Evolutionary conservation across 345 rosid species (phyloP).

Genomic region (Limnanthes douglasii): DNA sequence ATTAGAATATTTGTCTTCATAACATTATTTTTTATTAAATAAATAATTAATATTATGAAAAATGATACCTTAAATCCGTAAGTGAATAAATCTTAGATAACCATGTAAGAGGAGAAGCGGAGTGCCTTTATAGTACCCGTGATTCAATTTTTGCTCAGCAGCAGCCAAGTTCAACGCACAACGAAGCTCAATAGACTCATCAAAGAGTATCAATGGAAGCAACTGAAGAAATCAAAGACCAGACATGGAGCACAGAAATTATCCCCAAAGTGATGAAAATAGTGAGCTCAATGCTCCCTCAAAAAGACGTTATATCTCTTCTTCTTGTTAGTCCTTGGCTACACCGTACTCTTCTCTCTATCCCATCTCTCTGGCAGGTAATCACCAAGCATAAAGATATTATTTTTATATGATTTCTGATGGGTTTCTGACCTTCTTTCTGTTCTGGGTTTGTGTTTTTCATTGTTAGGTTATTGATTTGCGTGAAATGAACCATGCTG

Average conservation of each 20-base stretch:
- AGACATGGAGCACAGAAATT: conserved; percentile 55
- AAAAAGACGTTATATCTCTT: conserved; percentile 52
- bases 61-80: too few species aligned
- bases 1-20: too few species aligned
- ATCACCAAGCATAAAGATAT: not conserved
- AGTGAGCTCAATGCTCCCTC: conserved; percentile 52
- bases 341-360: conserved; percentile 41
- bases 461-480: conserved; percentile 46
- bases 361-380: conserved; percentile 66
- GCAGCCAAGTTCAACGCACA: too few species aligned
- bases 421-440: not conserved
- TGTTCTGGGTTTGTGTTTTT: conserved; percentile 12
- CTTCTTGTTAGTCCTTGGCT: conserved; percentile 65
- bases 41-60: too few species aligned
- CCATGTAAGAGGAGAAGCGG: too few species aligned
- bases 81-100: too few species aligned
- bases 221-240: conserved; percentile 20
- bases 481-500: conserved; percentile 66
- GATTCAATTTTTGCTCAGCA: too few species aligned
- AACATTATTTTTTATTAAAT: too few species aligned
- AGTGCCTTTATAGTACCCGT: too few species aligned
- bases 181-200: too few species aligned
- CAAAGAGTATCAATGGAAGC: too few species aligned
- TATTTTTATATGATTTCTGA: conserved; percentile 5
- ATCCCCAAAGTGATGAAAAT: conserved; percentile 56